Conservation (phyloP, 2,329 filamentous ascomycete genomes). For the Tolypocladium cylindrosporum region DNA sequence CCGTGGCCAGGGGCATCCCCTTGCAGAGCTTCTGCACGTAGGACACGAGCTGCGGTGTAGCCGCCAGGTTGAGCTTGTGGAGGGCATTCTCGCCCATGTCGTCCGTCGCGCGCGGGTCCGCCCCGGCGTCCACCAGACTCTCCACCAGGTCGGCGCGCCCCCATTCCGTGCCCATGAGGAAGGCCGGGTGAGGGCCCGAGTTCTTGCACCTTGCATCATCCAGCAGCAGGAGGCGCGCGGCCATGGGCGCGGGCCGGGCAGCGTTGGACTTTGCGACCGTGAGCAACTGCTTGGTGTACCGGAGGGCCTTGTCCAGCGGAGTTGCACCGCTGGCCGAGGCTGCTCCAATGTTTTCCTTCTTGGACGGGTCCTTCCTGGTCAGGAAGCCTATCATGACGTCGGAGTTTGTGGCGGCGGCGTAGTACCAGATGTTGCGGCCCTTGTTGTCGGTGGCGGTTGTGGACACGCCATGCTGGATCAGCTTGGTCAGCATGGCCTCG, state of each 20-base stretch:
- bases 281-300: conserved; percentile 5
- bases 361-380: conserved; percentile 16
- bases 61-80: conserved; percentile 15
- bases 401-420: conserved; percentile 23
- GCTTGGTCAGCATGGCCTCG: conserved; percentile 10
- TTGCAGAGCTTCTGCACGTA: conserved; percentile 12
- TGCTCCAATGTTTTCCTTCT: conserved; percentile 14
- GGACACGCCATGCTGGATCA: conserved; percentile 15
- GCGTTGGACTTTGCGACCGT: fast-evolving
- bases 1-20: conserved; percentile 6
- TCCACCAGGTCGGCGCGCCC: conserved; percentile 12
- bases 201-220: neutral
- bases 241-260: neutral
- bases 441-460: conserved; percentile 19
- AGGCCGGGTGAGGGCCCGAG: neutral
- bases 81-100: conserved; percentile 9
- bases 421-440: conserved; percentile 28
- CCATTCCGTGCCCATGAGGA: conserved; percentile 13
- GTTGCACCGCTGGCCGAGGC: conserved; percentile 13
- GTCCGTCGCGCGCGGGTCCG: conserved; percentile 7
- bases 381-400: conserved; percentile 18
- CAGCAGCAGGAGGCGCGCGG: neutral
- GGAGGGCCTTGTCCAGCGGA: conserved; percentile 21
- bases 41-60: conserved; percentile 10
- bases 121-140: conserved; percentile 9